A percentile compares a stretch with the other conserved stretches of the same genome.
These are phyloP conservation scores for Cytidiella melzeri DNA, from an alignment of 768 basidiomycete species.

Conservation along the genomic window DNA sequence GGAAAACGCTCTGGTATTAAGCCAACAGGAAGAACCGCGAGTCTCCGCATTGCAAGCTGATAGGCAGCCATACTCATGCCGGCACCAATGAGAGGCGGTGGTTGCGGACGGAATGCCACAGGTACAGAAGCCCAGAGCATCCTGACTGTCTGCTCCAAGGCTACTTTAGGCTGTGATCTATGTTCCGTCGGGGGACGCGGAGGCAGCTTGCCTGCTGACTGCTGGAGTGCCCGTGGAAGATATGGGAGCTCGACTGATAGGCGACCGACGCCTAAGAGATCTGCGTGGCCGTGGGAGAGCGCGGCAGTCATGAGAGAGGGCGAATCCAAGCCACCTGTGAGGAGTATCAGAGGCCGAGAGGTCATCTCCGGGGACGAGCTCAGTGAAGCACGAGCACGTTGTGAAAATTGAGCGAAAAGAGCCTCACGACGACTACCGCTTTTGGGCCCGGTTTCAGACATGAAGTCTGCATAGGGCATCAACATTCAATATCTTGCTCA, in stretches of 20 bases:
- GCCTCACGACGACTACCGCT: slow-evolving; percentile 42
- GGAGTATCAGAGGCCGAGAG: slow-evolving; percentile 43
- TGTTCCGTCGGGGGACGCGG: not conserved
- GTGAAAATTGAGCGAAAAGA: slow-evolving; percentile 67
- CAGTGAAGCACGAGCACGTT: slow-evolving; percentile 43
- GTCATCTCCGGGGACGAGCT: slow-evolving; percentile 17
- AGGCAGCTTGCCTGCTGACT: not conserved
- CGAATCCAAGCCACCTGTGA: slow-evolving; percentile 76
- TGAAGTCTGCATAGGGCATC: slow-evolving; percentile 21
- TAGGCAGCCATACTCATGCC: slow-evolving; percentile 66
- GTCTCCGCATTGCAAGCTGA: slow-evolving; percentile 45
- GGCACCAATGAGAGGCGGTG: slow-evolving; percentile 60
- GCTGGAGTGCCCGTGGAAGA: slow-evolving; percentile 13
- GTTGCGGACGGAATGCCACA: slow-evolving; percentile 18
- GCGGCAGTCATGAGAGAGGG: slow-evolving; percentile 49
- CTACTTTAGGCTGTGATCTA: slow-evolving; percentile 7
- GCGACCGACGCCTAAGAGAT: slow-evolving; percentile 76
- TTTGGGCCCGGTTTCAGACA: slow-evolving; percentile 8
- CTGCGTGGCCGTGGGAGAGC: slow-evolving; percentile 48
- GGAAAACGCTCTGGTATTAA: not conserved
- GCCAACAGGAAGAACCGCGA: slow-evolving; percentile 27
- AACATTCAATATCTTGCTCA: not conserved
- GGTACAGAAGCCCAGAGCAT: slow-evolving; percentile 23
- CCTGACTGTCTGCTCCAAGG: slow-evolving; percentile 11
- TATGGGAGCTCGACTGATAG: slow-evolving; percentile 57